Evolutionary conservation across 768 basidiomycete species (phyloP), one percentile per base, ranked within the genome.

Genomic region (Mycena pura): DNA sequence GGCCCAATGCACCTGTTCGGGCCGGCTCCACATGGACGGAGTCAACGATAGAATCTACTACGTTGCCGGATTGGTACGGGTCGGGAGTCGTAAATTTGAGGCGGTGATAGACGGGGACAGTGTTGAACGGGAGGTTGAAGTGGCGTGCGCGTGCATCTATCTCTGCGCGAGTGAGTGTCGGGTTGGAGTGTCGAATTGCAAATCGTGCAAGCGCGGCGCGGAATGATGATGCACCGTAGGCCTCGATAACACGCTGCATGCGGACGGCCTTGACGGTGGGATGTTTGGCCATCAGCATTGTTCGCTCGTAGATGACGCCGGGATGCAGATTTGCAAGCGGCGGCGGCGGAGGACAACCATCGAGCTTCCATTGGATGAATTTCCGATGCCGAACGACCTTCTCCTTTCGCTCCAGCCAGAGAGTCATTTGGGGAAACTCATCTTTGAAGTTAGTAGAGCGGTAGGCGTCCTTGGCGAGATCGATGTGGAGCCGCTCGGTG

Each of bases 391-490:
- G 60, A 10, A 63, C 24, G 7, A 81, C 62, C 6, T 75, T 72
- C 52, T 81, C 79, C 14, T 73, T 69, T 2, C 73, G 62, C 17
- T 73, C 65, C 0, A 82, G 66, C 77, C 77, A 80, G 0, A 50
- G 27, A 1, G 75, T 74, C 82, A 83, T 83, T 56, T 82, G 81
- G 7, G 65, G 36, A 50, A 62, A 68, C 45, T 74, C 69, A 15
- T 77, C 69, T 31, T 72, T 67, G 15, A 48, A 15, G 56, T 75
- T 70, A 36, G 60, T 69, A 31, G 69, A 60, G 56, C 66, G 32
- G 60, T 72, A 66, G 21, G 72, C 51, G 5, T 71, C 58, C 57
- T 81, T 81, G 7, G 75, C 70, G 1, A 78, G 19, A 25, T 54
- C 52, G 21, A 54, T 54, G 41, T 54, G 41, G 6, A 54, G 66